These are phyloP conservation scores for Pseudogymnoascus sp. DNA, from an alignment of 2,329 filamentous ascomycete genomes.

Conservation along the genomic window DNA sequence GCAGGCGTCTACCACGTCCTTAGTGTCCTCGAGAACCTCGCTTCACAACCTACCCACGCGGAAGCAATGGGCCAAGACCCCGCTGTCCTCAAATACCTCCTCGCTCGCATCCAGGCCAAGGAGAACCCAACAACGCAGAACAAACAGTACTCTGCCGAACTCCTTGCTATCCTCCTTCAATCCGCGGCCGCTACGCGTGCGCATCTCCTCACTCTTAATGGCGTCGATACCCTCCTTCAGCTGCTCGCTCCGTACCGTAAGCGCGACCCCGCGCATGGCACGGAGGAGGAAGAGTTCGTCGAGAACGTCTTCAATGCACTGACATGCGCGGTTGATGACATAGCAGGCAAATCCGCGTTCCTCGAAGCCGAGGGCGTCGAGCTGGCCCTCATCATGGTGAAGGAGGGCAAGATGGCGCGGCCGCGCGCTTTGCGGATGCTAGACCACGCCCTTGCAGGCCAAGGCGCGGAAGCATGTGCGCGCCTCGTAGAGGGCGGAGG, in stretches of 20 bases:
- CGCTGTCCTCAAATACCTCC: constrained; percentile 67
- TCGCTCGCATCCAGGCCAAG: constrained; percentile 62
- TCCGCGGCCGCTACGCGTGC: constrained; percentile 60
- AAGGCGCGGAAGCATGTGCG: constrained; percentile 60
- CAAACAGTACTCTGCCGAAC: constrained; percentile 89
- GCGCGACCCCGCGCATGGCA: constrained; percentile 76
- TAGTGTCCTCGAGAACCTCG: constrained; percentile 76
- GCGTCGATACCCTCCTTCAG: constrained; percentile 74
- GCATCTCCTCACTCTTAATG: constrained; percentile 59
- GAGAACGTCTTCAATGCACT: constrained; percentile 88
- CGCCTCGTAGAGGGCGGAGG: constrained; percentile 76
- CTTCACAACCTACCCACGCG: constrained; percentile 61
- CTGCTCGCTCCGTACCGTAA: constrained; percentile 79
- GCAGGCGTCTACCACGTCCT: constrained; percentile 83
- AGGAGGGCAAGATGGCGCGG: constrained; percentile 80
- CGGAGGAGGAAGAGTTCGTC: constrained; percentile 89
- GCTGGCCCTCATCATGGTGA: constrained; percentile 83
- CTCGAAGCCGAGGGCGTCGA: constrained; percentile 88
- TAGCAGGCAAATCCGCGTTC: constrained; percentile 71
- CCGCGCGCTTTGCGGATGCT: constrained; percentile 70
- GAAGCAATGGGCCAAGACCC: constrained; percentile 67
- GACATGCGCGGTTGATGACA: constrained; percentile 71
- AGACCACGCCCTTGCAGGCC: constrained; percentile 69
- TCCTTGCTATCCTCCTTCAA: constrained; percentile 83
- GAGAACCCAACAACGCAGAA: constrained; percentile 75